Percentiles rank a stretch among this genome's conserved stretches.
Conservation (phyloP, 2,329 filamentous ascomycete genomes). For the Trichoderma sp. region DNA sequence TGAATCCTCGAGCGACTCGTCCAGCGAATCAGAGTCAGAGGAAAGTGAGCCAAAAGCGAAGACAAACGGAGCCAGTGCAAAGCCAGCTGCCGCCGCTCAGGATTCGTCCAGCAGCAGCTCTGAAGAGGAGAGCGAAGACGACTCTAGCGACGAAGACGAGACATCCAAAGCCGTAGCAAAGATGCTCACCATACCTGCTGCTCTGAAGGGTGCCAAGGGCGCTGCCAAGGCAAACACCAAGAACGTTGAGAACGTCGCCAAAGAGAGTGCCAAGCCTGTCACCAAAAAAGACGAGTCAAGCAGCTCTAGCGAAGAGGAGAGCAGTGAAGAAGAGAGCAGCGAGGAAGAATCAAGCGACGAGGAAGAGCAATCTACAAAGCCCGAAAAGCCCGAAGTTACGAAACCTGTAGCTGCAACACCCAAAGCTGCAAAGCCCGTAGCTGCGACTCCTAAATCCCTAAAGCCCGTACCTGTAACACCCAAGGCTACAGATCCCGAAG, state of each 20-base stretch:
- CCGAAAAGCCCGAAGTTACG: conserved; percentile 30
- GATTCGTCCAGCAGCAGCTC: conserved; percentile 29
- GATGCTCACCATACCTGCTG: conserved; percentile 3
- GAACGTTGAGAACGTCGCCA: conserved; percentile 10
- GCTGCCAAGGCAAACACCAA: not conserved
- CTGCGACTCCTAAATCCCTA: no score
- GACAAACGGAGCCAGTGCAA: conserved; percentile 35
- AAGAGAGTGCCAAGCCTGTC: conserved; percentile 8
- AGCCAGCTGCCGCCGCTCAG: conserved; percentile 30
- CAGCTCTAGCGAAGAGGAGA: conserved; percentile 28
- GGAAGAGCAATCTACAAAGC: conserved; percentile 3
- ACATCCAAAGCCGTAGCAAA: conserved; percentile 24
- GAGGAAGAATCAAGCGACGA: conserved; percentile 24
- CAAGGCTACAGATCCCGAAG: conserved; percentile 27
- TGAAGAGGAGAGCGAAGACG: conserved; percentile 27
- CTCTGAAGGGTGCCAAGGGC: conserved; percentile 10
- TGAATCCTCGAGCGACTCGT: conserved; percentile 27
- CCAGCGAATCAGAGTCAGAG: conserved; percentile 26
- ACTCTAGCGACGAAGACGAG: conserved; percentile 29
- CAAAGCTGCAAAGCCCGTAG: not conserved
- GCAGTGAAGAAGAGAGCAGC: conserved; percentile 19
- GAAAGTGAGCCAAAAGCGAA: conserved; percentile 34
- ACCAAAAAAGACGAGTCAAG: conserved; percentile 12
- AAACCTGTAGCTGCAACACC: not conserved
- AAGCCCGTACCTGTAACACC: not conserved